Base-by-base conservation (phyloP, 225 moss, liverwort and hornwort genomes). In the Sphagnum tenellum region DNA sequence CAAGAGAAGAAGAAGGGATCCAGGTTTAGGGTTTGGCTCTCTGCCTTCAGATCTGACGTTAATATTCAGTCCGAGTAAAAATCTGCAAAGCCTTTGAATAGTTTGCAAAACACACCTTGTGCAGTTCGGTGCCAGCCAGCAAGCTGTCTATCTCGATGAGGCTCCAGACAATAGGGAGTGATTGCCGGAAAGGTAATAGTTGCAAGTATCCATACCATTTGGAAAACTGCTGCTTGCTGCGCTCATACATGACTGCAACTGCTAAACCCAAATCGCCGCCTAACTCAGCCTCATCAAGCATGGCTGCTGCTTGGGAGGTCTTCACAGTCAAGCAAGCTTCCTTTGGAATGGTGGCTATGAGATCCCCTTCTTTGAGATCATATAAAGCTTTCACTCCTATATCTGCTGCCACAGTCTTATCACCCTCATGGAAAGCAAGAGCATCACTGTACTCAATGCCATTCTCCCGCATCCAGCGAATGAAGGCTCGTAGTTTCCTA, bases 321-420 rank as follows among this genome's bases (percentile, higher is more conserved):
- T 81, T 44, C 44, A 76, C 69, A 0, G 94, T 89, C 46, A 91
- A 73, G 53, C 91, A 91, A 13, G 89, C 85, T 56, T 87, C 77
- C 80, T 94, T 94, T 7, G 91, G 91, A 50, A 94, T 89, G 67
- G 82, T 84, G 59, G 89, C 91, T 45, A 91, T 82, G 65, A 91
- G 67, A 50, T 94, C 89, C 46, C 85, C 79, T 60, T 78, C 79
- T 49, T 72, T 67, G 57, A 94, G 71, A 13, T 75, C 69, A 48
- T 47, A 75, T 7, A 71, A 47, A 9, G 89, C 87, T 73, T 75
- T 87, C 12, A 94, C 89, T 13, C 91, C 91, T n/a, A 91, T 76
- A 71, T 91, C 87, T 51, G 87, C 91, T 54, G 79, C 86, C 45
- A 78, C 78, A 45, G 76, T 79, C 29, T 29, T 29, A 29, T 29